These are phyloP conservation scores for Melampsora occidentalis DNA, from an alignment of 1,284 basidiomycete species.

Conservation along the genomic window DNA sequence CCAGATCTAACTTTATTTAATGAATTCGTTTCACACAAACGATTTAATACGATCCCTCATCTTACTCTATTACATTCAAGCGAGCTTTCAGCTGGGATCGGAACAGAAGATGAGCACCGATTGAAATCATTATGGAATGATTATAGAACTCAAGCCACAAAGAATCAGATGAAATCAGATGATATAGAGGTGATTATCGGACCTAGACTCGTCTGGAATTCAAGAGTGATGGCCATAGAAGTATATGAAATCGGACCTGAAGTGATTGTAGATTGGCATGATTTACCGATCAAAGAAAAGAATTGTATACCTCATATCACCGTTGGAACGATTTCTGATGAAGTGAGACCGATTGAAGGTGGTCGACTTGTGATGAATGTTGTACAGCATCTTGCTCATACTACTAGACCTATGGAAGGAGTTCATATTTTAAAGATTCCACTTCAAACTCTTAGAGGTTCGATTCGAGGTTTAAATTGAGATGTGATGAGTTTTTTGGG, in stretches of 20 bases:
- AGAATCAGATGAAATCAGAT: constrained; percentile 61
- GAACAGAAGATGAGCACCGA: constrained; percentile 11
- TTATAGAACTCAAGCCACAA: constrained; percentile 60
- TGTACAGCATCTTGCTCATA: background rate
- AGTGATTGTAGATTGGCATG: background rate
- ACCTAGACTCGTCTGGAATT: constrained; percentile 68
- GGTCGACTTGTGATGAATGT: background rate
- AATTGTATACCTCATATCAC: constrained; percentile 76
- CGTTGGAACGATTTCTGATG: constrained; percentile 67
- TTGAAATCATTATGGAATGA: constrained; percentile 63
- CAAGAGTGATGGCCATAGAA: constrained; percentile 68
- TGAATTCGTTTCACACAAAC: background rate
- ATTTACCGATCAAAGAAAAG: constrained; percentile 57
- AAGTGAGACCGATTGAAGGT: constrained; percentile 68
- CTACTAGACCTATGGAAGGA: background rate
- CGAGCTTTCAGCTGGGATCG: constrained; percentile 45
- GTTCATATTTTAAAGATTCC: too few relatives aligned
- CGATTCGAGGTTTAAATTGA: too few relatives aligned
- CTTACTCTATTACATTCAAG: constrained; percentile 26
- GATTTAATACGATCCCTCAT: constrained; percentile 19
- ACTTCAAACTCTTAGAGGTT: too few relatives aligned
- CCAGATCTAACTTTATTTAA: background rate
- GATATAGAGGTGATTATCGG: constrained; percentile 62
- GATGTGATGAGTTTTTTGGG: too few relatives aligned
- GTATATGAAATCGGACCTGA: constrained; percentile 51